These are phyloP conservation scores for Debaryomyces castellii DNA, from an alignment of 805 yeast species.

Conservation along the genomic window DNA sequence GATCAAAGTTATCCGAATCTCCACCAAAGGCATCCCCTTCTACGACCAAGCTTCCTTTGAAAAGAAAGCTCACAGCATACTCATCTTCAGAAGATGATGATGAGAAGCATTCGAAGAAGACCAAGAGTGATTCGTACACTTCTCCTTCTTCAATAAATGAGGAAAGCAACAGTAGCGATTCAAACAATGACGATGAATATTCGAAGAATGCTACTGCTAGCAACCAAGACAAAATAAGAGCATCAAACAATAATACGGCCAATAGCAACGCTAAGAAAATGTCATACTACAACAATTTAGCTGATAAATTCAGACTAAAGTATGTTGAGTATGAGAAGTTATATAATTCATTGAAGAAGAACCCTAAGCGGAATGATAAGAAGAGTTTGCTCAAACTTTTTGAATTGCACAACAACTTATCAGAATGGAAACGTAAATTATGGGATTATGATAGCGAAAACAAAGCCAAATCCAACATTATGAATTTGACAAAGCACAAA, in stretches of 20 bases:
- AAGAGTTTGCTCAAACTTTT: constrained; percentile 38
- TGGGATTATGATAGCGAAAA: constrained; percentile 46
- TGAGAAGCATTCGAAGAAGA: constrained; percentile 8
- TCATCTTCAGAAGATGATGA: constrained; percentile 13
- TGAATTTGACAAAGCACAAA: constrained; percentile 40
- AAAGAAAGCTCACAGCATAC: constrained; percentile 9
- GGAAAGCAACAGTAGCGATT: constrained; percentile 12
- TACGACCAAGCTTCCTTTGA: neutral
- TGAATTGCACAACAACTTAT: constrained; percentile 50
- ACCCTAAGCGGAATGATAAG: constrained; percentile 10
- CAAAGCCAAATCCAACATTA: constrained; percentile 30
- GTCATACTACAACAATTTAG: constrained; percentile 43
- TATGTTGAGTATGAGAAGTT: constrained; percentile 51
- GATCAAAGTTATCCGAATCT: constrained; percentile 2
- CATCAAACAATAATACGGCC: neutral
- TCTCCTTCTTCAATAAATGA: constrained; percentile 39
- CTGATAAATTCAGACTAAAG: constrained; percentile 44
- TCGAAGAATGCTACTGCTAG: neutral
- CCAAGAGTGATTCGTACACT: constrained; percentile 19
- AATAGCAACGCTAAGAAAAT: constrained; percentile 12
- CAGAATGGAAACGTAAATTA: constrained; percentile 55
- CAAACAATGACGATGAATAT: neutral
- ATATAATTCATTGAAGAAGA: constrained; percentile 29
- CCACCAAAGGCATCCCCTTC: constrained; percentile 3
- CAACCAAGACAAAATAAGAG: neutral